Evolutionary conservation across 176 grass and related monocot genomes (phyloP), one percentile per base, ranked within the genome.

Genomic region (Miscanthus lutarioriparius): DNA sequence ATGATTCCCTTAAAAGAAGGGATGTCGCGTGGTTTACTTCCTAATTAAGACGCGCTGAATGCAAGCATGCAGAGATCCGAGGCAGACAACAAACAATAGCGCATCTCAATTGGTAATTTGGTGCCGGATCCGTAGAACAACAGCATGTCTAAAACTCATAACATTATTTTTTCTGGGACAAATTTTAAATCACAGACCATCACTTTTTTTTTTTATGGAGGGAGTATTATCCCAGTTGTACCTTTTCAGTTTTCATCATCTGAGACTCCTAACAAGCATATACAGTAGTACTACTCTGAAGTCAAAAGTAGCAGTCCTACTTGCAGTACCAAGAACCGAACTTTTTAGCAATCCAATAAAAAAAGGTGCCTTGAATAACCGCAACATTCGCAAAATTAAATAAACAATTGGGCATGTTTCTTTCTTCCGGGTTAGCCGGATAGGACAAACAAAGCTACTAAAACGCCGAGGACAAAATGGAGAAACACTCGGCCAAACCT

Each of bases 321-420:
- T 87, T 84, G 40, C 54, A 74, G 30, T 41, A 80, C 19, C 58
- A 45, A 88, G 71, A 79, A 40, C 78, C 76, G 25, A 74, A 79
- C 56, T 37, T 78, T 82, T 78, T 48, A 82, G 51, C 73, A 86
- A 84, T 62, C 37, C 67, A 80, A 80, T 64, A 66, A 48, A 81
- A 61, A 33, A 10, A 66, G 83, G n/a, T 45, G 40, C 11, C 45
- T 80, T 80, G 13, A 61, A 48, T 59, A 68, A 69, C 20, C n/a
- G 36, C n/a, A 69, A 80, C 13, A 32, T 74, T 44, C 71, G 36
- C 66, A 48, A 30, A 30, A 30, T 30, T 30, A 30, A 81, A 48
- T 38, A 43, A 77, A 20, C 9, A 75, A 17, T 45, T 56, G 39
- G 54, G 8, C 39, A 40, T 19, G 47, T 61, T 7, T 80, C 84